Base-by-base conservation (phyloP, 2,329 filamentous ascomycete species). In the Ascochyta koolunga region DNA sequence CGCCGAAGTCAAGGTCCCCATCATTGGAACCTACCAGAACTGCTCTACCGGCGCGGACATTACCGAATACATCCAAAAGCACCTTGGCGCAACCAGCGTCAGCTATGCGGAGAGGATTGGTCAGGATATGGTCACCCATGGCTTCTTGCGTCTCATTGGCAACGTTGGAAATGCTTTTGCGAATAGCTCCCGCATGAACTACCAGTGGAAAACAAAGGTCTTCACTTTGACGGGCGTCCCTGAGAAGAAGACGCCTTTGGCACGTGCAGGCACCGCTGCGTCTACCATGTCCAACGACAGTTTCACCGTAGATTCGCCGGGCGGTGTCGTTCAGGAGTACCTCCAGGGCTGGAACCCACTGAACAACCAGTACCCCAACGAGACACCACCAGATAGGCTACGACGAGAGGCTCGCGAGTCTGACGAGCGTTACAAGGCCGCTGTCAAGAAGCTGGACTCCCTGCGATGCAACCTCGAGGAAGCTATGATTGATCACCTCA, bases 101-200 rank as follows among this genome's bases (percentile, higher is more conserved):
- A 91, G 89, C 74, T 95, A 97, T 70, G 91, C 95, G 9, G 95
- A 99, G 81, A 85, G 89, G 39, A 93, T 99, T 62, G 95, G 95
- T 10, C 95, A 99, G 77, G 95, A 99, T 73, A 82, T 99, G 62
- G 88, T 97, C 46, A 80, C 85, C 24, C 86, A 90, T 70, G 93
- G 95, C 32, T 93, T 97, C 71, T 80, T 99, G 69, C 87, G 95
- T 45, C 81, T 99, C 47, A 86, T 99, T 58, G 95, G 95, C 61
- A 97, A 95, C 67, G 93, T 99, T 48, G 95, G 95, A 56, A 98
- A 86, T 77, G 91, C 89, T 1, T 99, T 99, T 72, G 93, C 93
- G 66, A 99, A 99, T 78, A 98, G 93, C 81, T 96, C 93, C 61
- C 91, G 89, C 77, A 89, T 98, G 86, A 93, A 90, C 73, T 99